Base-by-base conservation (phyloP, 2,329 filamentous ascomycete species). In the Fusarium sp. region DNA sequence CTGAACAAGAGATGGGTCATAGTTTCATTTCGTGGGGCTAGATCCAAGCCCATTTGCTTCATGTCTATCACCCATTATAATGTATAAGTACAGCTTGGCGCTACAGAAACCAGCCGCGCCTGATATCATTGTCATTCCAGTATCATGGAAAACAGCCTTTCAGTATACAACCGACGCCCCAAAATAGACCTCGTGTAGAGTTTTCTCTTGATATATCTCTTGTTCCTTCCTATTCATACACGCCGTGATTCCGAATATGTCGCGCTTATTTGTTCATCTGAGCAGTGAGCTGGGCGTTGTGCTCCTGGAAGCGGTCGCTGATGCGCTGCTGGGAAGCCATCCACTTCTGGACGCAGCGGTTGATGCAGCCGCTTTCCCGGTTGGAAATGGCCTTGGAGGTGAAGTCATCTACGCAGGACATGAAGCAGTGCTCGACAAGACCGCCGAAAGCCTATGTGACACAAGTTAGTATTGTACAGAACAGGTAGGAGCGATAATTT, bases 371-470 rank as follows among this genome's bases (percentile, higher is more conserved):
- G 78, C 92, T 92, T 84, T 99, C 96, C 80, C 93, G 91, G 74
- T 90, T 88, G 70, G 92, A 91, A 73, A 99, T 89, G 51, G 94
- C 93, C 85, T 98, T 98, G 84, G 94, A 97, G 78, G 94, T 97
- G 88, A 99, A 99, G 87, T 98, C 94, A 83, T 94, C 95, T 83
- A 99, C 90, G 87, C 96, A 99, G 83, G 96, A 92, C 80, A 93
- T 91, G 88, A 99, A 99, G 89, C 96, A 99, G 84, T 91, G 88
- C 81, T 94, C 91, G 76, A 94, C 92, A 38, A 79, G 75, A 61
- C 78, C 76, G 58, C 78, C 78, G 58, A 80, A 82, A 27, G 80
- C 80, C 80, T 80, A 24, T 22, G 8, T 4, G 8, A 27, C 7
- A 4, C 12, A 8, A 5, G 24, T 70, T 12, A 64, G 52, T 16